These are phyloP conservation scores for Colletotrichum lindemuthianum DNA, from an alignment of 2,329 filamentous ascomycete species.

Conservation along the genomic window DNA sequence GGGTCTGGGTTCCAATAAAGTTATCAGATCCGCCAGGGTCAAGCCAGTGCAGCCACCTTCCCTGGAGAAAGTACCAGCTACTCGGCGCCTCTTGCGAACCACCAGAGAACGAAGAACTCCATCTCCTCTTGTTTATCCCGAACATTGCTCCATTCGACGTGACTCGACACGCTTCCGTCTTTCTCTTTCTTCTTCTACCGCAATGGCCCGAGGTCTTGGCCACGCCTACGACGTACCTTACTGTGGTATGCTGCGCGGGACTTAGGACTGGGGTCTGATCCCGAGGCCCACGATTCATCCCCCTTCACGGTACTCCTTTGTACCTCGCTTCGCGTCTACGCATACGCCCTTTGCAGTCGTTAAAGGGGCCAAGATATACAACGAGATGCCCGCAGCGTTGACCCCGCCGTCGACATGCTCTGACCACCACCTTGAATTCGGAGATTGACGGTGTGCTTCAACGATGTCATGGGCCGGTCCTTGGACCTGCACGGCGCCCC, in stretches of 20 bases:
- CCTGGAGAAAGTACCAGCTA: constrained; percentile 5
- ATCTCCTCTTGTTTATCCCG: constrained; percentile 8
- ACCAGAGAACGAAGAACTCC: no score
- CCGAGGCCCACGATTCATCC: constrained; percentile 2
- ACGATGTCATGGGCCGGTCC: constrained; percentile 28
- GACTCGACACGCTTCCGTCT: constrained; percentile 7
- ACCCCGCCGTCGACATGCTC: constrained; percentile 30
- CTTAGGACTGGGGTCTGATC: no score
- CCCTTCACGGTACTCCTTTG: neutral
- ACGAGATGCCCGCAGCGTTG: neutral
- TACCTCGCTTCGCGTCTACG: neutral
- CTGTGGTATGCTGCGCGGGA: no score
- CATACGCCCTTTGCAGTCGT: constrained; percentile 1
- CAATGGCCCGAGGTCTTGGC: constrained; percentile 8
- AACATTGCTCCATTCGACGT: neutral
- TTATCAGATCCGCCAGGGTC: constrained; percentile 48
- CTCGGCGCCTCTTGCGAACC: no score
- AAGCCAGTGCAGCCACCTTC: constrained; percentile 23
- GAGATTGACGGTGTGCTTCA: constrained; percentile 15
- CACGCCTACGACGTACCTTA: neutral
- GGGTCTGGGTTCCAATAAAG: constrained; percentile 40
- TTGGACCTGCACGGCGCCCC: constrained; percentile 8
- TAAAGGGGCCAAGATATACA: constrained; percentile 4
- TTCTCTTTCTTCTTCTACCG: neutral
- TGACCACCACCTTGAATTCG: constrained; percentile 24